A percentile compares a stretch with the other conserved stretches of the same genome.
Conservation (phyloP, 2,329 filamentous ascomycete genomes). For the Aspergillus texensis region DNA sequence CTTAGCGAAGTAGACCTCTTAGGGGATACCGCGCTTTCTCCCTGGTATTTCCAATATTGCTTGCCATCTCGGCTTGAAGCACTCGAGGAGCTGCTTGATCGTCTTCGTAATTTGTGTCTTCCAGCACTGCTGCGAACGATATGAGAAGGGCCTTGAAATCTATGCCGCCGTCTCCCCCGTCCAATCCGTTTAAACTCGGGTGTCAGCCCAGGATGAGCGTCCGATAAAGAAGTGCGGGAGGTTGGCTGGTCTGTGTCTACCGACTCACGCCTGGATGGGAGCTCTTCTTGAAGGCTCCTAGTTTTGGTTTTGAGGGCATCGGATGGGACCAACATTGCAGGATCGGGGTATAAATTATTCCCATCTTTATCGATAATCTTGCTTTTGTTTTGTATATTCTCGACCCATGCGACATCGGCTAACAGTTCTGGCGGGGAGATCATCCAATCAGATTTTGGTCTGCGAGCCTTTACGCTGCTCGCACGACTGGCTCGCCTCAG, state of each 20-base stretch:
- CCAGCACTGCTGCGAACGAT: conserved; percentile 59
- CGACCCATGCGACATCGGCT: conserved; percentile 88
- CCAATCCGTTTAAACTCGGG: conserved; percentile 52
- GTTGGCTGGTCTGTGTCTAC: conserved; percentile 27
- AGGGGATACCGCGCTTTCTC: conserved; percentile 2
- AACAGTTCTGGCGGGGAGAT: conserved; percentile 82
- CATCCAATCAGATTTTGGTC: conserved; percentile 82
- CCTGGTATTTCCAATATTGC: conserved; percentile 12
- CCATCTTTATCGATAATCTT: conserved; percentile 81
- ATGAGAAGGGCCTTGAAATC: conserved; percentile 60
- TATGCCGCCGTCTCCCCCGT: conserved; percentile 63
- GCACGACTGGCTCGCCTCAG: conserved; percentile 46
- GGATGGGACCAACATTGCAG: conserved; percentile 25
- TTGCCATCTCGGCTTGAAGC: conserved; percentile 53
- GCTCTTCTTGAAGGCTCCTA: conserved; percentile 11
- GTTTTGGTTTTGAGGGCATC: conserved; percentile 18
- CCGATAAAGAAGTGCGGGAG: conserved; percentile 42
- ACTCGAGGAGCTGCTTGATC: conserved; percentile 58
- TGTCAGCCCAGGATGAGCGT: conserved; percentile 35
- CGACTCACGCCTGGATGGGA: conserved; percentile 25
- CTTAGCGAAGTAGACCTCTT: conserved; percentile 12
- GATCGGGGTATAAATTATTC: conserved; percentile 62
- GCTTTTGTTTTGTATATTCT: conserved; percentile 77
- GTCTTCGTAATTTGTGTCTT: conserved; percentile 56
- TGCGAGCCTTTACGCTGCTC: conserved; percentile 61